Base-by-base conservation (phyloP, 345 rosid species). In the Populus deltoides region DNA sequence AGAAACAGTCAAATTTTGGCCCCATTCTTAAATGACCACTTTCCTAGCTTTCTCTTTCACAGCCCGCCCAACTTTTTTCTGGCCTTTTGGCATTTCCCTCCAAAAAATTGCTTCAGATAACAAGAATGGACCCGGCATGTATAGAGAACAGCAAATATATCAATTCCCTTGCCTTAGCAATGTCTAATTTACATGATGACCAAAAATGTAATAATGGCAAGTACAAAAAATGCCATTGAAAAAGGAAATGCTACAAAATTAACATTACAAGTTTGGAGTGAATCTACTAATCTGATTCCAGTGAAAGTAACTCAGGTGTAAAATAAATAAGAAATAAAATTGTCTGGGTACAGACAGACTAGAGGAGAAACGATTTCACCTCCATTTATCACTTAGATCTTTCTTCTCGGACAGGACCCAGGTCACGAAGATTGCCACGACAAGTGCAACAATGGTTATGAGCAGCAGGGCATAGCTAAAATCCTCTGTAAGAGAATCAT, bases 401-500 rank as follows among this genome's bases (percentile, higher is more conserved):
- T 92, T 96, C 92, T 83, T 93, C 90, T 96, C 95, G 0, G 99
- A 91, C 85, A 90, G 81, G 41, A 87, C 78, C 97, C 97, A 92
- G 1, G 99, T 96, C 8, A 90, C 90, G 39, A 92, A 89, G 81
- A 93, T 92, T 29, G 98, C 97, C 3, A 84, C 99, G 17, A 96
- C 81, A 2, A 96, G 98, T 12, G 87, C 98, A 53, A 90, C 89
- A 5, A 96, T 96, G 5, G 99, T 96, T 63, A 93, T 74, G 83
- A 96, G 94, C 76, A 96, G 92, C 35, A 93, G 87, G 2, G 98
- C 99, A 2, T 94, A 96, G 83, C 90, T 94, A 78, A 96, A 96
- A 87, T 96, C 98, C 73, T 96, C 98, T 0, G 99, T 94, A 78
- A 96, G 94, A 0, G 99, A 96, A 86, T 96, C 99, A 11, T 92